Base-by-base conservation (phyloP, 176 grass and related monocot species). In the Oryza coarctata region DNA sequence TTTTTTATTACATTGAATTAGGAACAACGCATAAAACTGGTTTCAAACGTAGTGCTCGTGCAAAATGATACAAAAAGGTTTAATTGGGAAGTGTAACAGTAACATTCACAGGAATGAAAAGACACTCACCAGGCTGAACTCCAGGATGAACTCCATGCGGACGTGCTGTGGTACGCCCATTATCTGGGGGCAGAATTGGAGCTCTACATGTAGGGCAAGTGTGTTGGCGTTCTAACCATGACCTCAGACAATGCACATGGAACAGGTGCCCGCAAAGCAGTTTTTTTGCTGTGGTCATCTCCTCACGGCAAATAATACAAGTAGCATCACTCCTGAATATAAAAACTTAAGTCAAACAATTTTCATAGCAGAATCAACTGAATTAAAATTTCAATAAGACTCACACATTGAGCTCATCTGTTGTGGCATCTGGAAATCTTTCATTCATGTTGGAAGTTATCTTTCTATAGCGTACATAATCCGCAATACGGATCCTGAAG, bases 381-480 rank as follows among this genome's bases (percentile, higher is more conserved):
- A 86, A 80, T 34, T 17, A 75, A 22, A 27, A 78, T 20, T 63
- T 55, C 32, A 79, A 76, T 64, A 87, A 78, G 31, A 71, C 84
- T 89, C 88, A 98, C 96, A 55, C 85, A 86, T 88, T 86, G 30
- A 98, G 88, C 63, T 98, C 96, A 77, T 98, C 91, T 63, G 58
- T 36, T 65, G 93, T 93, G 72, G 96, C 93, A 41, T 98, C 93
- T 82, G 90, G 90, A 75, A 98, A 98, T 23, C 93, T 86, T 67
- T 98, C 96, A 70, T 98, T 95, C 96, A 98, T 98, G 74, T 98
- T 98, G 38, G 96, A 98, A 77, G 96, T 95, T 33, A 98, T 88
- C 82, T 95, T 98, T 73, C 93, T 92, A 57, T 98, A 98, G 60
- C 96, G 92, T 25, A 95, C 29, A 89, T 93, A 98, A 75, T 98